Percentiles rank a stretch among this genome's conserved stretches.
Evolutionary conservation across 2,329 filamentous ascomycete genomes (phyloP).

Genomic region (Arthrobotrys iridis): DNA sequence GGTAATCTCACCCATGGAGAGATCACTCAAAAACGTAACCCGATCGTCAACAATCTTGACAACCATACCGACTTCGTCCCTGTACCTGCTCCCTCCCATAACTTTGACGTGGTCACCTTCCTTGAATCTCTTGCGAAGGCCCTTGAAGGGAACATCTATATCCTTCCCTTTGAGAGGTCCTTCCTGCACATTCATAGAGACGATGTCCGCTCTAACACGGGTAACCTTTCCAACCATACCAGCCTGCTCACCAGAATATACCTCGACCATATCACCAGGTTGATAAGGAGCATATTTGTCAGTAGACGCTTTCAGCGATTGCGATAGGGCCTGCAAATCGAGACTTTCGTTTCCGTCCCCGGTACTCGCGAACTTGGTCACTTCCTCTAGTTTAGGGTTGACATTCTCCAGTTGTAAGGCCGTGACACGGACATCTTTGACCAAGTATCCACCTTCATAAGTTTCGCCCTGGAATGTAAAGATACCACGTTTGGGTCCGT

Average conservation of each 20-base stretch:
- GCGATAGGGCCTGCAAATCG: conserved; percentile 88
- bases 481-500: conserved; percentile 70
- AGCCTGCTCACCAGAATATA: conserved; percentile 93
- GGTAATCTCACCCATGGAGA: conserved; percentile 90
- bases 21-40: conserved; percentile 91
- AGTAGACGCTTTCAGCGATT: conserved; percentile 83
- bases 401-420: conserved; percentile 86
- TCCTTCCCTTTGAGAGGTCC: conserved; percentile 82
- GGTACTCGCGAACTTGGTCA: conserved; percentile 87
- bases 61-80: conserved; percentile 96
- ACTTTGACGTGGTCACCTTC: conserved; percentile 98
- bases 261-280: conserved; percentile 94
- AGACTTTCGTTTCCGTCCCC: conserved; percentile 94
- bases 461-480: conserved; percentile 89
- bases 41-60: conserved; percentile 91
- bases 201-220: conserved; percentile 89
- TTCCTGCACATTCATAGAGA: conserved; percentile 84
- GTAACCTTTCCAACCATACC: conserved; percentile 87
- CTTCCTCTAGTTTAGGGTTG: conserved; percentile 91
- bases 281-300: conserved; percentile 78
- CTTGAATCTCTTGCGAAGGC: conserved; percentile 89
- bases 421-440: conserved; percentile 93
- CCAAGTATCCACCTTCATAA: conserved; percentile 90
- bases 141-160: conserved; percentile 92
- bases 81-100: conserved; percentile 91